A percentile compares a stretch with the other conserved stretches of the same genome.
phyloP scores from a whole-genome alignment of 768 basidiomycete genomes.

The Agaricus sinodeliciosus region DNA sequence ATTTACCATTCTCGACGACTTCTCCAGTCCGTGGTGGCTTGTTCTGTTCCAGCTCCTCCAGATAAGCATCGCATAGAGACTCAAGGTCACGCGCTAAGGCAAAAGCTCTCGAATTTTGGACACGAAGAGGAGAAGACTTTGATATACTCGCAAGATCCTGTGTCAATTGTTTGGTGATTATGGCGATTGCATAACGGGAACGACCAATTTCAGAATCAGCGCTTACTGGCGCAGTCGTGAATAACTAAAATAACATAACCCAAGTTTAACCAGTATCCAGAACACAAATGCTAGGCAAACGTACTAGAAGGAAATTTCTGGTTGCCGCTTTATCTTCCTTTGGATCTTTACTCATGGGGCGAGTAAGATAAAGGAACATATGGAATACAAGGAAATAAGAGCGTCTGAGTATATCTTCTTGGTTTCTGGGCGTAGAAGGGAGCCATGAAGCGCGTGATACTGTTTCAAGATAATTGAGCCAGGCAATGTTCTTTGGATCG shows the following conservation, averaged over 20 bases:
- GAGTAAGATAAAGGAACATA: slow-evolving; percentile 5
- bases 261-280: no score
- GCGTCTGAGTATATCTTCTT: slow-evolving; percentile 2
- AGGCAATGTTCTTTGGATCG: not conserved
- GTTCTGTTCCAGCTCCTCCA: not conserved
- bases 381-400: slow-evolving; percentile 7
- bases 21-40: not conserved
- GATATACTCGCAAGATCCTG: slow-evolving; percentile 5
- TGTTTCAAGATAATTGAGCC: slow-evolving; percentile 9
- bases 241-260: not conserved
- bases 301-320: slow-evolving; percentile 1
- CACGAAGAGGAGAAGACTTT: not conserved
- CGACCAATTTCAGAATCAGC: slow-evolving; percentile 9
- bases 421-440: not conserved
- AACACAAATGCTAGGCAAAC: no score
- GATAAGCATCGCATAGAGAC: slow-evolving; percentile 3
- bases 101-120: not conserved
- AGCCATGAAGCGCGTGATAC: slow-evolving; percentile 8
- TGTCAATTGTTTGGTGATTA: not conserved
- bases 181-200: slow-evolving; percentile 1
- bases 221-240: slow-evolving; percentile 4
- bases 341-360: not conserved
- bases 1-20: slow-evolving; percentile 1
- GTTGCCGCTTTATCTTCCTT: not conserved
- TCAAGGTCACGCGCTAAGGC: slow-evolving; percentile 4